Base-by-base conservation (phyloP, 1,284 basidiomycete species). In the Leccinum fallax region DNA sequence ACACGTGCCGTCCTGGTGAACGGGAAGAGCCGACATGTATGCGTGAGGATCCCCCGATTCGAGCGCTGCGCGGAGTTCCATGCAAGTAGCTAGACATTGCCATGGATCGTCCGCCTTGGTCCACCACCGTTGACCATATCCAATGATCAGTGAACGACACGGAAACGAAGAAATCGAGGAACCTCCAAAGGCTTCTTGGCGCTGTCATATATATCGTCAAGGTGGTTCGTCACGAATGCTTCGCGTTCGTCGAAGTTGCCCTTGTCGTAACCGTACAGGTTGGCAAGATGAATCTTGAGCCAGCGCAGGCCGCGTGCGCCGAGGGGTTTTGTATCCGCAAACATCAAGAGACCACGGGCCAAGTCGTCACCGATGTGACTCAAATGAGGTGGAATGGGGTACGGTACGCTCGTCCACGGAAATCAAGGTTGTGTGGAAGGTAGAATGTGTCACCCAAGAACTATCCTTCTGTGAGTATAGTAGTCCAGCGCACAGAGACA, bases 1-100 rank as follows among this genome's bases (percentile, higher is more conserved):
- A 72, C 97, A 99, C 0, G 97, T 98, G 1, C 97, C 97, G 71
- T 99, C 97, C 78, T 99, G 97, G 75, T 99, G 97, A 7, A 98
- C 87, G 0, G 97, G 97, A 16, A 98, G 81, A n/a, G 80, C 77
- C 3, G 89, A 94, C 67, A 84, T 79, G 78, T 85, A 98, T 26
- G 79, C 76, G 38, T 81, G 79, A 0, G 97, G 95, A 65, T 95
- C 85, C 1, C 82, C 81, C 0, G 90, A 90, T 36, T 90, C 83
- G 0, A 95, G 80, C 2, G 97, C 97, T 0, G 82, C 83, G 55
- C 83, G 82, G 13, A 99, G 83, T 73, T 99, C 97, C 70, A 90
- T 88, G 78, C 95, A 98, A 1, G 93, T 86, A 3, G 96, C 92
- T 26, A 99, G 88, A 74, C 93, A 97, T 77, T 99, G 97, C 95